Base-by-base conservation (phyloP, 208 protist genomes). In the Wallacemonas collosoma region DNA sequence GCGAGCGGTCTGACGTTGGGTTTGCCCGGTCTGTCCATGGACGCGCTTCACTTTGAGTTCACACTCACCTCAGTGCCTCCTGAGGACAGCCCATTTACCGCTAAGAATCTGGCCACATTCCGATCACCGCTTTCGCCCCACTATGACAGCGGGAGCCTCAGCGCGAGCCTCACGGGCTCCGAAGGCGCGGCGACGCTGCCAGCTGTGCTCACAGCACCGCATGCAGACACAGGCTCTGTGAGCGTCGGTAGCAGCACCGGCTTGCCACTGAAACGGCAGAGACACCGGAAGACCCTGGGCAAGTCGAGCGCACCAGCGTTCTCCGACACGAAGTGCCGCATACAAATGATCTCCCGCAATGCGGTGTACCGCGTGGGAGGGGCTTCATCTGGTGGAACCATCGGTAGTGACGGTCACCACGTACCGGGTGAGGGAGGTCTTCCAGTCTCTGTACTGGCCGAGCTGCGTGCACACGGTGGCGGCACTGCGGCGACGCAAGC, bases 11-110 rank as follows among this genome's bases (percentile, higher is more conserved):
- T 91, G 40, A 71, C 80, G 41, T 78, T 95, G 64, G 74, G 77
- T 11, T 14, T 90, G n/a, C 40, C 41, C 2, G 77, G 76, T 26
- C 58, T 95, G 35, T 51, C 53, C 38, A 88, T 92, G 47, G 83
- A 79, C 15, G 75, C 77, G 5, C 79, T 95, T 14, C 81, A 91
- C 72, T 92, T 95, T 70, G 90, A 95, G 65, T 68, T 95, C 2
- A 58, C 60, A n/a, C 60, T 65, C 11, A 51, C 60, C n/a, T 5
- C n/a, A 3, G 11, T 41, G 8, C 7, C 15, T 5, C 12, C n/a
- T 4, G 60, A 65, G 9, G 60, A 65, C 3, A 65, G 60, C 43
- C 60, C 60, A 35, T 65, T 65, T 41, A 65, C 60, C 3, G 43
- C 43, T 3, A 65, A 48, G 43, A 65, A 65, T 17, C 60, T 65